Evolutionary conservation across 2,329 filamentous ascomycete genomes (phyloP), one percentile per base, ranked within the genome.

Genomic region (Hansfordia pulvinata): DNA sequence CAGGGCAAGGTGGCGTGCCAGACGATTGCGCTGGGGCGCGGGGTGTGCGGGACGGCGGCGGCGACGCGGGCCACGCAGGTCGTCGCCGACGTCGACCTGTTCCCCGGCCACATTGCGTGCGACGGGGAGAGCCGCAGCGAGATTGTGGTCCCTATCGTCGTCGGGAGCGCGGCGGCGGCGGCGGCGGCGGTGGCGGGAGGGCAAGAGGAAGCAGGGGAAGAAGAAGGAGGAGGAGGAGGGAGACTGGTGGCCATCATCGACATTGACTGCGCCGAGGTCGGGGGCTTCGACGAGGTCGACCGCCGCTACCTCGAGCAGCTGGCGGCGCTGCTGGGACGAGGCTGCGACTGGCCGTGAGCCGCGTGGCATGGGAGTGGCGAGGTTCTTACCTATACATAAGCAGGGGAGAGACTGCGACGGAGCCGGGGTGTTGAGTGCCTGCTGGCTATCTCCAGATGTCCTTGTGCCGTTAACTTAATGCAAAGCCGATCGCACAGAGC

Each of bases 1-100:
- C 76, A 84, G 38, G 81, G 81, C 35, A 80, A 84, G 43, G 70
- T 76, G 3, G 82, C 82, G 7, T 90, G 82, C 45, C 81, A 90
- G 49, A 76, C 65, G 10, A 88, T 90, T 40, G 53, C 59, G 5
- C 80, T 85, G 35, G 72, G 75, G 7, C 64, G 67, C 21, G 82
- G 82, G 17, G 82, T 90, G 5, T 88, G 82, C 47, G 82, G 82
- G 3, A 55, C 69, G 6, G 79, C 80, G 1, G 81, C 79, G 2
- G 44, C 62, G 14, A 64, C 57, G 4, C 52, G 53, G 23, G 45
- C 53, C 32, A 85, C 80, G 8, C 76, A 82, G 52, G 47, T 85
- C 6, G 65, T 78, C 0, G 53, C 59, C 9, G 74, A 90, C 47
- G 80, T 90, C 6, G 74, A 82, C 22, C 44, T 54, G 27, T 88